phyloP scores from a whole-genome alignment of 768 basidiomycete genomes.

The Russula lepida region DNA sequence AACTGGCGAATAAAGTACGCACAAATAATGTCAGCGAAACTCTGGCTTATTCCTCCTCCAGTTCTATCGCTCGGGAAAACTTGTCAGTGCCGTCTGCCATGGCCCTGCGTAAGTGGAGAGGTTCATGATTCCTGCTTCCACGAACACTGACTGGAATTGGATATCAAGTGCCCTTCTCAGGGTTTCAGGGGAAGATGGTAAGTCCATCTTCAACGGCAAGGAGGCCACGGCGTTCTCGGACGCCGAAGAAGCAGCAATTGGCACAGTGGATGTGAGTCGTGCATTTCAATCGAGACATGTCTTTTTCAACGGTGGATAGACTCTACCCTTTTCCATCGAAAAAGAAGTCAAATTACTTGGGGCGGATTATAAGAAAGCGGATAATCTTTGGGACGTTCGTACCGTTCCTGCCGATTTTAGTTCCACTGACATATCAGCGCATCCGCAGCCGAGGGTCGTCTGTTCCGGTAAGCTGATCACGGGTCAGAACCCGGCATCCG shows the following conservation, averaged over 20 bases:
- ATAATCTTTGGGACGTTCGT: slow-evolving; percentile 45
- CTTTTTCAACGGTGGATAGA: slow-evolving; percentile 26
- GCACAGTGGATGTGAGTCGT: slow-evolving; percentile 35
- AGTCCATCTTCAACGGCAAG: slow-evolving; percentile 57
- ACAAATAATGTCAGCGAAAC: background rate
- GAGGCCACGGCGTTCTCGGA: slow-evolving; percentile 64
- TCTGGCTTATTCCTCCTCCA: slow-evolving; percentile 23
- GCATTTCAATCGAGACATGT: background rate
- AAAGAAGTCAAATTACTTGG: slow-evolving; percentile 53
- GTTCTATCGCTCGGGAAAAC: slow-evolving; percentile 63
- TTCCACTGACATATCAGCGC: background rate
- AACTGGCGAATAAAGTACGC: slow-evolving; percentile 46
- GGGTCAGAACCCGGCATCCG: slow-evolving; percentile 73
- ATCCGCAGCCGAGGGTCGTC: slow-evolving; percentile 38
- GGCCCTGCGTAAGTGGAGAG: slow-evolving; percentile 53
- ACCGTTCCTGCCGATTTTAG: slow-evolving; percentile 24
- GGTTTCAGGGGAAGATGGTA: slow-evolving; percentile 46
- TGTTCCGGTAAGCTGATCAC: slow-evolving; percentile 54
- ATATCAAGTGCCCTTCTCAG: slow-evolving; percentile 45
- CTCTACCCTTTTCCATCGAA: slow-evolving; percentile 66
- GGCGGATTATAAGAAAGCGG: slow-evolving; percentile 53
- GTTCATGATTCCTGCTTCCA: background rate
- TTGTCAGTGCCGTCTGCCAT: slow-evolving; percentile 71
- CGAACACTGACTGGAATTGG: background rate
- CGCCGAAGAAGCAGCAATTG: slow-evolving; percentile 48